phyloP scores from a whole-genome alignment of 75 land plant species.

The Cryptomeria japonica region DNA sequence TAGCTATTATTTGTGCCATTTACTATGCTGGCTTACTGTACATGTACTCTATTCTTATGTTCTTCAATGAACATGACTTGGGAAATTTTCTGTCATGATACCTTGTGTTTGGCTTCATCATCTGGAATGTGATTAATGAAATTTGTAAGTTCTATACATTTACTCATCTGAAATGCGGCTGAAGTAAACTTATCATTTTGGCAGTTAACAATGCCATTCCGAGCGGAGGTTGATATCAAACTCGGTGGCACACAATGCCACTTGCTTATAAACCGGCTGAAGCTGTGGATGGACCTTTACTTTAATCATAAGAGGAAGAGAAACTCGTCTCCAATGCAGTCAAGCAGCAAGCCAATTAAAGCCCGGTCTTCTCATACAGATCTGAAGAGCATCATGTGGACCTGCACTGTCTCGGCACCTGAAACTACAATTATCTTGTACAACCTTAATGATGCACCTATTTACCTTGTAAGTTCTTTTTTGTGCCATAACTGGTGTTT shows the following conservation, averaged over 20 bases:
- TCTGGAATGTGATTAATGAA: background rate
- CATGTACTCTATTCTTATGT: background rate
- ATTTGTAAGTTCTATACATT: background rate
- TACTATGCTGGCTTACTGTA: background rate
- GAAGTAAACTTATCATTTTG: constrained; percentile 15
- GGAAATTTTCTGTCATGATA: background rate
- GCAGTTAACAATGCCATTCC: constrained; percentile 55
- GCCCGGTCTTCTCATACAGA: constrained; percentile 28
- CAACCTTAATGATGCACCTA: constrained; percentile 54
- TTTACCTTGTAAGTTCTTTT: constrained; percentile 73
- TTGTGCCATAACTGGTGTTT: background rate
- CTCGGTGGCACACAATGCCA: constrained; percentile 95
- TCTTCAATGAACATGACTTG: background rate
- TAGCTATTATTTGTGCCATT: background rate
- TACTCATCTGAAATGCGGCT: background rate
- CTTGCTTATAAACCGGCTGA: constrained; percentile 54
- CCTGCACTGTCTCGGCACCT: constrained; percentile 89
- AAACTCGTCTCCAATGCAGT: constrained; percentile 23
- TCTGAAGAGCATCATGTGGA: constrained; percentile 69
- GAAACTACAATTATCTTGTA: constrained; percentile 80
- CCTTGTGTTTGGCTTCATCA: background rate
- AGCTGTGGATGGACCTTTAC: constrained; percentile 60
- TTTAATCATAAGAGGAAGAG: constrained; percentile 37
- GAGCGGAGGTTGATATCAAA: constrained; percentile 83
- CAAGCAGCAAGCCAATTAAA: constrained; percentile 16